Conservation (phyloP, 2,329 filamentous ascomycete species). For the Colletotrichum ledebouriae region DNA sequence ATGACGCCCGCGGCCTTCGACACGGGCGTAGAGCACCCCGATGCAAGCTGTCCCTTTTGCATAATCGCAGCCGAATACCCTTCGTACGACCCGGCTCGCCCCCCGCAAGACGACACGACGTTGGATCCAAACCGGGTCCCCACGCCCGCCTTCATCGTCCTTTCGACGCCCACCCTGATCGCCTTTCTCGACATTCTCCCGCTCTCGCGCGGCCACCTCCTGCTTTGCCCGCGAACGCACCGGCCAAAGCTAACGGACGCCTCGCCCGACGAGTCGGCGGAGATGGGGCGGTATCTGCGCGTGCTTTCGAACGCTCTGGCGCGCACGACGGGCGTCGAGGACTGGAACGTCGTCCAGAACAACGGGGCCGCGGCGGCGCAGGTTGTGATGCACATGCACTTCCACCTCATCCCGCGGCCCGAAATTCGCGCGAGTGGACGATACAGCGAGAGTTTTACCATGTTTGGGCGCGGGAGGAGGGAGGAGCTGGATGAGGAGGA, state of each 20-base stretch:
- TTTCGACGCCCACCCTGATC: conserved; percentile 82
- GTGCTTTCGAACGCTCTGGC: conserved; percentile 80
- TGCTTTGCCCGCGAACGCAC: conserved; percentile 84
- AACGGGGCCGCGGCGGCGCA: conserved; percentile 92
- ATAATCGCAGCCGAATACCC: conserved; percentile 65
- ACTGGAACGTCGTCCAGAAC: conserved; percentile 98
- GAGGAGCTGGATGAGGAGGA: conserved; percentile 85
- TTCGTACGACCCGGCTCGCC: conserved; percentile 59
- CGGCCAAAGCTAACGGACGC: conserved; percentile 83
- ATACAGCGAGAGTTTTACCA: conserved; percentile 78
- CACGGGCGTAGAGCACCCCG: conserved; percentile 45
- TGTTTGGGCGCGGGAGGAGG: conserved; percentile 82
- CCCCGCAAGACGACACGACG: conserved; percentile 55
- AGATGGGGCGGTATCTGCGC: conserved; percentile 77
- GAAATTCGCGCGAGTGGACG: conserved; percentile 69
- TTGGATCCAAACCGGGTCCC: conserved; percentile 52
- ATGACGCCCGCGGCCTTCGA: conserved; percentile 41
- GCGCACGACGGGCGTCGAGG: conserved; percentile 76
- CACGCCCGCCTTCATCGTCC: conserved; percentile 73
- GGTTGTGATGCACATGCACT: conserved; percentile 94
- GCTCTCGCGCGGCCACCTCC: conserved; percentile 83
- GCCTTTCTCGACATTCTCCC: conserved; percentile 96
- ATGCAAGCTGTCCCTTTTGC: conserved; percentile 72
- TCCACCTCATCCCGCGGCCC: conserved; percentile 91
- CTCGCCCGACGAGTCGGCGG: conserved; percentile 70